Conservation (phyloP, 1,139 yeast genomes). For the Magnusiomyces fungicola region DNA sequence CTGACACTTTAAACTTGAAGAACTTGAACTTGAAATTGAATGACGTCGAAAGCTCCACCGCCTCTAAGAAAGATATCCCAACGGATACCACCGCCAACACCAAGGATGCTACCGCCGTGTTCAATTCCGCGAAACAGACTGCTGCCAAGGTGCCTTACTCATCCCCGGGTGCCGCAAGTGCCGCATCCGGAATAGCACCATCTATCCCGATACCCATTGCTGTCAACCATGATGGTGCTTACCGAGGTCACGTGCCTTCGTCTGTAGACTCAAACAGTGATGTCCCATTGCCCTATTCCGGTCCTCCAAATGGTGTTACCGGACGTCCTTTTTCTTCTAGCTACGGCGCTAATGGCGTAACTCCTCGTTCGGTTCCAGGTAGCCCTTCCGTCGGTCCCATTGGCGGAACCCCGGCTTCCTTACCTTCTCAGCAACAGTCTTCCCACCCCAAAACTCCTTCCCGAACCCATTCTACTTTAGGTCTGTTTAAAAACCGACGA, state of each 20-base stretch:
- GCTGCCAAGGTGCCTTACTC: neutral
- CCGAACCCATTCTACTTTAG: conserved; percentile 25
- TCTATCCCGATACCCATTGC: conserved; percentile 5
- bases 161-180: neutral
- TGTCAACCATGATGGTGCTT: conserved; percentile 6
- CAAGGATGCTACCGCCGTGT: neutral
- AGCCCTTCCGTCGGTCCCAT: conserved; percentile 1
- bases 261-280: neutral
- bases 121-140: too few relatives aligned
- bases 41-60: too few relatives aligned
- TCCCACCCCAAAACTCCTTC: conserved; percentile 16
- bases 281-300: neutral
- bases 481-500: conserved; percentile 22
- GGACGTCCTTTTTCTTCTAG: neutral
- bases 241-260: neutral
- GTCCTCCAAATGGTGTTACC: neutral
- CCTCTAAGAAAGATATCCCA: too few relatives aligned
- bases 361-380: neutral
- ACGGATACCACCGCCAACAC: neutral
- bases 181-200: neutral
- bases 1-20: neutral
- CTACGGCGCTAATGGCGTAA: neutral
- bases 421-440: conserved; percentile 4
- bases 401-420: neutral
- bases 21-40: too few relatives aligned